Conservation (phyloP, 306 rosid genomes). For the Castanopsis chinensis region DNA sequence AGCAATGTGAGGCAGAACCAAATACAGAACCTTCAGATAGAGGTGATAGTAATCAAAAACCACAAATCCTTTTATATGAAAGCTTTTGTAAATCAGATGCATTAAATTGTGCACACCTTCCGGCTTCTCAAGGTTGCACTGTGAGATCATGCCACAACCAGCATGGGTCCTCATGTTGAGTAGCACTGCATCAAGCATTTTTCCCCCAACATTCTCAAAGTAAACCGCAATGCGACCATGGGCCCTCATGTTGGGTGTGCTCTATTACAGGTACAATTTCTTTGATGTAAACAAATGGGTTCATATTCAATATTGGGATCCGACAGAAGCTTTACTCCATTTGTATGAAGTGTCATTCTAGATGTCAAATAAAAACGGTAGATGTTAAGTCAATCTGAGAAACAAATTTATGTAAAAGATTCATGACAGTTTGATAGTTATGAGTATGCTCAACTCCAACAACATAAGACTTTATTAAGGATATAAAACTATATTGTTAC, state of each 20-base stretch:
- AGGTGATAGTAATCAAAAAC: conserved; percentile 8
- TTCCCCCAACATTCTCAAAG: conserved; percentile 36
- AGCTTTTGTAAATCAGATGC: not conserved
- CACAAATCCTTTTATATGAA: conserved; percentile 20
- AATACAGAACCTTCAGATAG: conserved; percentile 12
- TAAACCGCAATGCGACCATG: conserved; percentile 26
- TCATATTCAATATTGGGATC: too few species aligned
- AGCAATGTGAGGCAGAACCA: conserved; percentile 17
- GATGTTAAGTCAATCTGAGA: too few species aligned
- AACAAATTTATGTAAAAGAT: too few species aligned
- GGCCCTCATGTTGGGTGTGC: conserved; percentile 29
- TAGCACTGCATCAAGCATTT: conserved; percentile 37
- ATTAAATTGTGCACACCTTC: conserved; percentile 33
- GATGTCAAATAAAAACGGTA: too few species aligned
- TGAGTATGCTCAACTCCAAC: too few species aligned
- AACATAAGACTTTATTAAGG: too few species aligned
- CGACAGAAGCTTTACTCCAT: too few species aligned
- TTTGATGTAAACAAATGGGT: too few species aligned
- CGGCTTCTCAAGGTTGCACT: conserved; percentile 30
- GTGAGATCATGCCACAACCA: conserved; percentile 42
- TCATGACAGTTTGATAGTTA: too few species aligned
- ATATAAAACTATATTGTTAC: too few species aligned
- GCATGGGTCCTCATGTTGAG: conserved; percentile 27
- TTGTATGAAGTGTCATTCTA: too few species aligned
- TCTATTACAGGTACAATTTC: too few species aligned